phyloP scores from a whole-genome alignment of 345 rosid species.

The Eucalyptus sp. region DNA sequence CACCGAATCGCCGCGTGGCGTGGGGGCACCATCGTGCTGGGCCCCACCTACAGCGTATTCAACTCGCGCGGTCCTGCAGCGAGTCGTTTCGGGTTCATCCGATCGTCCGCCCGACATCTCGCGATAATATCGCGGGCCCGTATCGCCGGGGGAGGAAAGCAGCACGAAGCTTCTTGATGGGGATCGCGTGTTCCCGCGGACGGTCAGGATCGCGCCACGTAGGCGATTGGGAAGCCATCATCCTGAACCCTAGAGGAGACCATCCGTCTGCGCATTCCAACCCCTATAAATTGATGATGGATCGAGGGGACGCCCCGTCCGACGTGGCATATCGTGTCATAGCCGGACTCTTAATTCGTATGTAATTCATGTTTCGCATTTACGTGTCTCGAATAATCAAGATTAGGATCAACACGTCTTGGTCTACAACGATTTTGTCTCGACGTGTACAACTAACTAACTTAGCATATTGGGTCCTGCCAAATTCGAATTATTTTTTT shows the following conservation, averaged over 20 bases:
- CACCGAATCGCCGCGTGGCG: slow-evolving; percentile 66
- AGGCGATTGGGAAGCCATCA: background rate
- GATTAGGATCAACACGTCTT: background rate
- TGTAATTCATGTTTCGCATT: too few species aligned
- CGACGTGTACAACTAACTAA: background rate
- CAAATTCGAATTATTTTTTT: background rate
- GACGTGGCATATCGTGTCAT: background rate
- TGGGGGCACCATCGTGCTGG: background rate
- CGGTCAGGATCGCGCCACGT: background rate
- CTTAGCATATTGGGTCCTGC: background rate
- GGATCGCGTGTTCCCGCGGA: background rate
- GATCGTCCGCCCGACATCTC: background rate
- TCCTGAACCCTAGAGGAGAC: background rate
- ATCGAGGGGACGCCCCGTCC: background rate
- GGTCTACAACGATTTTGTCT: background rate
- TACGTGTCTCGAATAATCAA: background rate
- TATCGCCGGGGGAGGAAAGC: slow-evolving; percentile 1
- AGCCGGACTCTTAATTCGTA: too few species aligned
- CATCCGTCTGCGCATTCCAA: background rate
- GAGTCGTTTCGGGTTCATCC: background rate
- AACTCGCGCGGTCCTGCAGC: background rate
- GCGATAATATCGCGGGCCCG: background rate
- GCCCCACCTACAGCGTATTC: background rate
- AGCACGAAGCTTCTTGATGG: slow-evolving; percentile 9
- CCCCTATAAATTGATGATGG: background rate